phyloP scores from a whole-genome alignment of 495 filamentous ascomycete species.

The Penicillium chermesinum region DNA sequence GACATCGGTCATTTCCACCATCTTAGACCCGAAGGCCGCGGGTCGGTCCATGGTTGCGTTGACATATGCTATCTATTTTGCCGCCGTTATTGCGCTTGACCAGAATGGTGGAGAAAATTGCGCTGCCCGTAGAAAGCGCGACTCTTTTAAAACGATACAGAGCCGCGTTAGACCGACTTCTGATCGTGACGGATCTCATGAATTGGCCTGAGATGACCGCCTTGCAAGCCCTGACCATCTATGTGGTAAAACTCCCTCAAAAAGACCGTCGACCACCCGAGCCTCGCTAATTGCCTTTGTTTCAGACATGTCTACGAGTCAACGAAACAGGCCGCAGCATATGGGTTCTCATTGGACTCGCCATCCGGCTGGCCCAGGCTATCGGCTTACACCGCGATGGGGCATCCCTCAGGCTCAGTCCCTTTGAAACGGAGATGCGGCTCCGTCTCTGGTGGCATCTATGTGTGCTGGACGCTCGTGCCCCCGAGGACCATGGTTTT shows the following conservation, averaged over 20 bases:
- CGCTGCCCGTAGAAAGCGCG: slow-evolving; percentile 45
- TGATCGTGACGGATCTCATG: background rate
- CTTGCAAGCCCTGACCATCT: slow-evolving; percentile 58
- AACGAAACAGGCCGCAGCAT: slow-evolving; percentile 49
- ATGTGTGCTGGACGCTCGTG: slow-evolving; percentile 6
- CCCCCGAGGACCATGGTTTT: slow-evolving; percentile 5
- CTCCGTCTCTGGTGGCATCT: slow-evolving; percentile 13
- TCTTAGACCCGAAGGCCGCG: slow-evolving; percentile 18
- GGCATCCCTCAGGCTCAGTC: slow-evolving; percentile 38
- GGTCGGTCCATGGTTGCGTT: slow-evolving; percentile 41
- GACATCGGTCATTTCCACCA: slow-evolving; percentile 28
- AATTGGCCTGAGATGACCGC: slow-evolving; percentile 58
- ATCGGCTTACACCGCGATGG: slow-evolving; percentile 70
- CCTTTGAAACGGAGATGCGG: slow-evolving; percentile 15
- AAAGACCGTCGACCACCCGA: no score
- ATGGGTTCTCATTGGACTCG: slow-evolving; percentile 56
- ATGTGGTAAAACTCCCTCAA: slow-evolving; percentile 66
- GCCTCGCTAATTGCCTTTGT: slow-evolving; percentile 46
- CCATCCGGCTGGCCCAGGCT: slow-evolving; percentile 62
- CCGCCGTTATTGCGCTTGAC: slow-evolving; percentile 51
- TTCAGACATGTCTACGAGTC: slow-evolving; percentile 50
- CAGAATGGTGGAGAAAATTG: slow-evolving; percentile 35
- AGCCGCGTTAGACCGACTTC: slow-evolving; percentile 24
- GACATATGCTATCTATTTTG: slow-evolving; percentile 69
- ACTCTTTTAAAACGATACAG: slow-evolving; percentile 65